Base-by-base conservation (phyloP, 2,329 filamentous ascomycete genomes). In the Thermoascus crustaceus region DNA sequence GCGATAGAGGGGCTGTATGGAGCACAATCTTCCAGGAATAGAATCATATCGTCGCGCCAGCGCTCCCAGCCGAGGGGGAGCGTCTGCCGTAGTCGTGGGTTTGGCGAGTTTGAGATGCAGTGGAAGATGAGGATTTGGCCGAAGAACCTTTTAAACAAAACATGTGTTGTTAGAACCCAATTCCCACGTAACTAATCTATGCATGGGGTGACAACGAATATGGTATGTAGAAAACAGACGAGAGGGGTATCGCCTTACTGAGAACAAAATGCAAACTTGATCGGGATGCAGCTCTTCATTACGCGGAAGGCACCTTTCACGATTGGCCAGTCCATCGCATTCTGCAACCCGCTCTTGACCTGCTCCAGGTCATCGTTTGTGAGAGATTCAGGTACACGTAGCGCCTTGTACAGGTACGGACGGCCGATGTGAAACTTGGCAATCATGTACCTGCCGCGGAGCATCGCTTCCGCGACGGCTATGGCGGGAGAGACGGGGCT, bases 251-350 rank as follows among this genome's bases (percentile, higher is more conserved):
- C 10, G 23, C 46, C 55, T 42, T 48, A 57, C 59, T 64, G 52
- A 11, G 60, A 56, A 34, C 61, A 62, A 47, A 65, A 62, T 4
- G 58, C 58, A 41, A 62, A 65, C 29, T 54, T 61, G 11, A 65
- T 57, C 11, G 61, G 61, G 29, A 63, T 61, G 30, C 61, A 65
- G 30, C 57, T 62, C 37, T 57, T 63, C 61, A 65, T 65, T 16
- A 50, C 51, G 8, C 50, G 45, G 38, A 63, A 63, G n/a, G 63
- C 50, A 9, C 60, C 60, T 18, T 54, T 49, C 1, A 54, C 50
- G 3, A 64, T 45, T 5, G 61, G 61, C 61, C 61, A 65, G 32
- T 64, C 52, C 58, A 64, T 64, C 8, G 61, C 61, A 34, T 62
- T 56, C 9, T 49, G 54, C 3, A 65, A 50, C 7, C 61, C 58